Conservation (phyloP, 257 asterid genomes). For the Solanum pimpinellifolium region DNA sequence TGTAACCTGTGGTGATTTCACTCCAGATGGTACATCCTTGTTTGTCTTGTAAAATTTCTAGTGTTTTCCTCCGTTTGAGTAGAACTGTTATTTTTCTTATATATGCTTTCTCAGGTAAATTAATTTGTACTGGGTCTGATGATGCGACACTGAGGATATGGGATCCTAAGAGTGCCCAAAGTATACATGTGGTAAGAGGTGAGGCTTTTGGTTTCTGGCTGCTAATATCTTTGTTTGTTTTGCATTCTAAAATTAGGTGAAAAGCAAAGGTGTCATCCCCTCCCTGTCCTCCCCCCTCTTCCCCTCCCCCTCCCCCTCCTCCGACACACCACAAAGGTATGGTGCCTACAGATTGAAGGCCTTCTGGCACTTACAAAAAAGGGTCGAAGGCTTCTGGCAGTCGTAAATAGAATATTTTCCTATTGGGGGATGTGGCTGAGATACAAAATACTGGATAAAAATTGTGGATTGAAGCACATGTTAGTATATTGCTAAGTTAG, state of each 20-base stretch:
- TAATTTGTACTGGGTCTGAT: slow-evolving; percentile 77
- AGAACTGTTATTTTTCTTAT: neutral
- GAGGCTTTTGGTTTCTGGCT: neutral
- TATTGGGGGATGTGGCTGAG: neutral
- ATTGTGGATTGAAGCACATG: neutral
- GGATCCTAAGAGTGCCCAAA: slow-evolving; percentile 59
- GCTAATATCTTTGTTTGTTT: neutral
- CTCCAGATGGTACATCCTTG: slow-evolving; percentile 71
- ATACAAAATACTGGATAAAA: neutral
- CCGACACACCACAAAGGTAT: neutral
- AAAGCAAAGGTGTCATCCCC: neutral
- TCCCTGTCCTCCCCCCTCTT: neutral
- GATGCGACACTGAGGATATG: slow-evolving; percentile 91
- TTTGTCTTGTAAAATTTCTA: neutral
- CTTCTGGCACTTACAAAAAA: neutral
- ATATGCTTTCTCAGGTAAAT: slow-evolving; percentile 37
- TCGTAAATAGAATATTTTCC: neutral
- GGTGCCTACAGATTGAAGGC: neutral
- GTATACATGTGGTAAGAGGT: slow-evolving; percentile 72
- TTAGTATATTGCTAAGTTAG: neutral
- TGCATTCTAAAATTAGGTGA: neutral
- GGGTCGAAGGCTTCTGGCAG: neutral
- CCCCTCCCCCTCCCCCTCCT: neutral
- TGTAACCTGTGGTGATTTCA: slow-evolving; percentile 87
- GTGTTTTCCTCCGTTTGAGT: neutral